Conservation (phyloP, 2,329 filamentous ascomycete genomes). For the Mycogone perniciosa region DNA sequence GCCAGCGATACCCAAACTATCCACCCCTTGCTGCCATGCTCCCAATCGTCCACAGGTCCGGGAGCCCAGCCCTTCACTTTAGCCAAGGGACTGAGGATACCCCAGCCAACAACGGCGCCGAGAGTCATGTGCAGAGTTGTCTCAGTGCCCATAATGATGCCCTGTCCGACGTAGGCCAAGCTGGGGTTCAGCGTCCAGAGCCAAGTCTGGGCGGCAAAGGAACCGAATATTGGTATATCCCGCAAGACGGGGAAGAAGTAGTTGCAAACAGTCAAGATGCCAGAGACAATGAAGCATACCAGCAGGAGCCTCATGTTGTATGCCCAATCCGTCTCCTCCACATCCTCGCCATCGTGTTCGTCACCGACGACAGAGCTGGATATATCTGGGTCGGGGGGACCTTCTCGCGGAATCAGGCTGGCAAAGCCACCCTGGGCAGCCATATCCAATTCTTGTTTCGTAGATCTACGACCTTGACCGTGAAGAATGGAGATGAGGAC, state of each 20-base stretch:
- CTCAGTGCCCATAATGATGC: constrained; percentile 95
- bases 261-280: constrained; percentile 68
- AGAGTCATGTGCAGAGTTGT: constrained; percentile 95
- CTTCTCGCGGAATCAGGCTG: constrained; percentile 33
- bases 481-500: constrained; percentile 89
- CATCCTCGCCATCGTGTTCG: constrained; percentile 27
- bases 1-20: constrained; percentile 95
- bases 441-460: constrained; percentile 28
- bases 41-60: constrained; percentile 81
- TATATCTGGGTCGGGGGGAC: constrained; percentile 15
- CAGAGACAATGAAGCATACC: constrained; percentile 53
- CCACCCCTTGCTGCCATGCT: constrained; percentile 91
- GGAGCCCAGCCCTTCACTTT: constrained; percentile 85
- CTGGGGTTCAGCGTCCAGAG: constrained; percentile 95
- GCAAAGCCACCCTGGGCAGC: constrained; percentile 36
- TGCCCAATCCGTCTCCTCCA: constrained; percentile 33
- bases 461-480: constrained; percentile 41
- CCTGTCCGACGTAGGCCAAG: constrained; percentile 94
- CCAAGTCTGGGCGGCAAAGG: constrained; percentile 68
- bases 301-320: constrained; percentile 49
- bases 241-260: constrained; percentile 86
- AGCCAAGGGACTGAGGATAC: constrained; percentile 78
- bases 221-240: constrained; percentile 80
- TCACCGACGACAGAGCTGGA: constrained; percentile 18
- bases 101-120: constrained; percentile 87